Evolutionary conservation across 106 monocot genomes (phyloP).

Genomic region (Dendrobium chrysotoxum): DNA sequence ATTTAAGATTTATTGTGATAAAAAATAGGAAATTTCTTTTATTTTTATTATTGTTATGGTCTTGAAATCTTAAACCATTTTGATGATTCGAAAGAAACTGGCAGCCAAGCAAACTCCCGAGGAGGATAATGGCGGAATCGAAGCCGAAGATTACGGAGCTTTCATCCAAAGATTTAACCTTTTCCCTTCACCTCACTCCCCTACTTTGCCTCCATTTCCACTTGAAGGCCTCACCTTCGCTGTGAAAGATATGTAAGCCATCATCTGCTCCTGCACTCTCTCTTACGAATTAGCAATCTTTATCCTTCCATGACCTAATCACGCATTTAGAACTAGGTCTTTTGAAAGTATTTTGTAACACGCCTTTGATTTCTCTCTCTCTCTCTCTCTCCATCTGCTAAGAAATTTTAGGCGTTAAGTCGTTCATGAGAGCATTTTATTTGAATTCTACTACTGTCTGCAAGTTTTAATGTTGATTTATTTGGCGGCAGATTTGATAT

Average conservation of each 20-base stretch:
- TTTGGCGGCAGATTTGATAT: slow-evolving; percentile 65
- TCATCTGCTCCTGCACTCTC: neutral
- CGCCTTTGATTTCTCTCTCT: neutral
- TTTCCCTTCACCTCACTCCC: slow-evolving; percentile 7
- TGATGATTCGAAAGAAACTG: too few species aligned
- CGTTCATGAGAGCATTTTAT: neutral
- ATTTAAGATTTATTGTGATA: too few species aligned
- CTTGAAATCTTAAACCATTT: too few species aligned
- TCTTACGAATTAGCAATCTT: neutral
- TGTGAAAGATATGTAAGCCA: slow-evolving; percentile 80
- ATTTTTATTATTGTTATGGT: too few species aligned
- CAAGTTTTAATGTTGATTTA: neutral
- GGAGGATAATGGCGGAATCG: neutral
- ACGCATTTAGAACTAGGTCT: neutral
- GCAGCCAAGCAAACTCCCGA: neutral
- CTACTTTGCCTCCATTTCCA: slow-evolving; percentile 19
- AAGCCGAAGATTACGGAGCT: slow-evolving; percentile 44
- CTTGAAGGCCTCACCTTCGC: slow-evolving; percentile 83
- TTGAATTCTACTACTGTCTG: neutral
- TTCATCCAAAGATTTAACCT: slow-evolving; percentile 63
- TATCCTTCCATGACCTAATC: neutral
- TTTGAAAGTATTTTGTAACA: too few species aligned
- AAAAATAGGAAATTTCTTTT: too few species aligned
- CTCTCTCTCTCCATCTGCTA: too few species aligned
- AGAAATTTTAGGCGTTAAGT: neutral